These are phyloP conservation scores for Pseudonitzschia pungens DNA, from an alignment of 108 stramenopile species.

Conservation along the genomic window DNA sequence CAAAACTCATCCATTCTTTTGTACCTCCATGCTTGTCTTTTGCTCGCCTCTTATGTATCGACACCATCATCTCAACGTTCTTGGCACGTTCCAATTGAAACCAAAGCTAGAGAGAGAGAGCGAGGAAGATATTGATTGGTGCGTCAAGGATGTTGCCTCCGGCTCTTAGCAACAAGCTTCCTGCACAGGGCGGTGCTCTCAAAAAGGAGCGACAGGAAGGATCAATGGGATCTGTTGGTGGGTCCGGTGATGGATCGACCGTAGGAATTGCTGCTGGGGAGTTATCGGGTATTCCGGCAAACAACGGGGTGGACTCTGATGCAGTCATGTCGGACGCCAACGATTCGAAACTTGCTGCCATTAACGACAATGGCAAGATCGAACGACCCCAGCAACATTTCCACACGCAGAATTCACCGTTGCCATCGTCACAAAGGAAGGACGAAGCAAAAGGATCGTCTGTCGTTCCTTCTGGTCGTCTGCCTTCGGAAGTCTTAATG, in stretches of 20 bases:
- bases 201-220: neutral
- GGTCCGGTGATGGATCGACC: neutral
- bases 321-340: conserved; percentile 5
- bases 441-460: neutral
- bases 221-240: neutral
- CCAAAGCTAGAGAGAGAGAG: neutral
- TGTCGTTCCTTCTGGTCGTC: neutral
- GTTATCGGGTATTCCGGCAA: neutral
- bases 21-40: neutral
- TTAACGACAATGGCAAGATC: neutral
- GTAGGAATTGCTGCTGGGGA: neutral
- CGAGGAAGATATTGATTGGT: neutral
- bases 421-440: neutral
- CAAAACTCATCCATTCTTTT: neutral
- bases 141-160: conserved; percentile 12
- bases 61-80: neutral
- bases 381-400: neutral
- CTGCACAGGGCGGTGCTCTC: neutral
- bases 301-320: neutral
- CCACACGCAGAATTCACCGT: too few species aligned
- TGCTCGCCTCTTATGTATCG: neutral
- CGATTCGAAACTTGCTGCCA: neutral
- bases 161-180: conserved; percentile 6
- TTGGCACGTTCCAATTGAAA: neutral
- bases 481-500: too few species aligned